Conservation (phyloP, 2,329 filamentous ascomycete genomes). For the Stachybotrys elegans region DNA sequence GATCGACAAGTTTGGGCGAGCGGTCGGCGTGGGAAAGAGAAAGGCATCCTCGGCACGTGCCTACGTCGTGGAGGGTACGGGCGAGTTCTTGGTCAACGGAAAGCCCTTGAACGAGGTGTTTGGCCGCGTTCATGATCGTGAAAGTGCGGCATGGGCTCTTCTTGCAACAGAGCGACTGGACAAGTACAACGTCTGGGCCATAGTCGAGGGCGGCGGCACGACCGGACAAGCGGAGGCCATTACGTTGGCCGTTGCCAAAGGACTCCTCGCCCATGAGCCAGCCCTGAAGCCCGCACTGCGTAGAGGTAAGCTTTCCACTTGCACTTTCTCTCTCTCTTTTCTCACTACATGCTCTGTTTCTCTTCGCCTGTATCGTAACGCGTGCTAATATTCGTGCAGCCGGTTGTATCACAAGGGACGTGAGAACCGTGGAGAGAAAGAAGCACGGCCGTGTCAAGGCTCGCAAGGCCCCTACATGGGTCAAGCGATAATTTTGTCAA, state of each 20-base stretch:
- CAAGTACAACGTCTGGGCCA: slow-evolving; percentile 95
- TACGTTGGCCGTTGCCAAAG: slow-evolving; percentile 84
- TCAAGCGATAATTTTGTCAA: slow-evolving; percentile 62
- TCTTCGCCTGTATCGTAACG: background rate
- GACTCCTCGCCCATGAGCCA: slow-evolving; percentile 85
- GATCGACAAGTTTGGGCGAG: slow-evolving; percentile 73
- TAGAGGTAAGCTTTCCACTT: slow-evolving; percentile 62
- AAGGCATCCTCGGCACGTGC: slow-evolving; percentile 84
- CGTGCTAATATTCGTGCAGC: slow-evolving; percentile 50
- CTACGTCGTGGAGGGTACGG: slow-evolving; percentile 87
- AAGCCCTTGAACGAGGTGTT: slow-evolving; percentile 80
- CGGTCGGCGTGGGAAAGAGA: slow-evolving; percentile 75
- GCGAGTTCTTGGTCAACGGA: slow-evolving; percentile 85
- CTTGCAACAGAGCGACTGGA: slow-evolving; percentile 77
- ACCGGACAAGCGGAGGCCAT: slow-evolving; percentile 96
- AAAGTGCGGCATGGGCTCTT: slow-evolving; percentile 89
- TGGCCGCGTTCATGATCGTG: slow-evolving; percentile 83
- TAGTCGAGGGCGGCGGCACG: slow-evolving; percentile 79
- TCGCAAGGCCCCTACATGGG: slow-evolving; percentile 96
- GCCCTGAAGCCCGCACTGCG: slow-evolving; percentile 81
- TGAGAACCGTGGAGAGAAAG: slow-evolving; percentile 93
- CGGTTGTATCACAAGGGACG: slow-evolving; percentile 86
- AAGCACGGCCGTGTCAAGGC: slow-evolving; percentile 95
- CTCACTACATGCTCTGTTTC: too few species aligned
- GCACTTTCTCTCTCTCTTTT: too few species aligned